Evolutionary conservation across 345 rosid genomes (phyloP).

Genomic region (Euphorbia lathyris): DNA sequence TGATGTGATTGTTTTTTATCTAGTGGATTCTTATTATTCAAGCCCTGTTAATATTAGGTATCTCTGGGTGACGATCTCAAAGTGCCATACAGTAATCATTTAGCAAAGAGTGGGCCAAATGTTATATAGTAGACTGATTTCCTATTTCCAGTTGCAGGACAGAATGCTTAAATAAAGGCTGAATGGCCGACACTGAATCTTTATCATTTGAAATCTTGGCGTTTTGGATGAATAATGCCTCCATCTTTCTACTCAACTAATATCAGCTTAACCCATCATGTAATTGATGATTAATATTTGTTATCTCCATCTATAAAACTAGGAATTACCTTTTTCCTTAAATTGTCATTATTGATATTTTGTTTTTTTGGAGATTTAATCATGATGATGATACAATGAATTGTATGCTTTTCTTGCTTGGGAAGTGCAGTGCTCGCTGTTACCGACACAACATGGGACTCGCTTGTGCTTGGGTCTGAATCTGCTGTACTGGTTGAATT

Average conservation of each 20-base stretch:
- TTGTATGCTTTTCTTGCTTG: background rate
- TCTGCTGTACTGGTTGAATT: slow-evolving; percentile 45
- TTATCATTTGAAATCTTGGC: no score
- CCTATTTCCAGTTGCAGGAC: background rate
- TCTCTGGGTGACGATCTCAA: no score
- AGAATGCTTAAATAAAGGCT: background rate
- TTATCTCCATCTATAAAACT: no score
- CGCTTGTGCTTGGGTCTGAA: slow-evolving; percentile 34
- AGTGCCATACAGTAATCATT: no score
- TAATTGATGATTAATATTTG: no score
- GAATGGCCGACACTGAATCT: background rate
- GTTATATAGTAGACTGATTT: background rate
- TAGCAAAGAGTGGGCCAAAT: background rate
- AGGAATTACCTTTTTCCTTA: no score
- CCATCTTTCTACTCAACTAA: background rate
- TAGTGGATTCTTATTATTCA: background rate
- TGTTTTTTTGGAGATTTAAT: no score
- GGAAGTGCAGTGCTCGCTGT: slow-evolving; percentile 33
- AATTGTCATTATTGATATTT: no score
- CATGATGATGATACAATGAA: no score
- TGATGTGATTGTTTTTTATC: background rate
- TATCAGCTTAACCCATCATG: background rate
- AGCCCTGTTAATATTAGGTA: background rate
- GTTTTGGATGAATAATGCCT: background rate
- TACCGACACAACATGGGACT: slow-evolving; percentile 38